Conservation (phyloP, 345 rosid genomes). For the Linum tenue region DNA sequence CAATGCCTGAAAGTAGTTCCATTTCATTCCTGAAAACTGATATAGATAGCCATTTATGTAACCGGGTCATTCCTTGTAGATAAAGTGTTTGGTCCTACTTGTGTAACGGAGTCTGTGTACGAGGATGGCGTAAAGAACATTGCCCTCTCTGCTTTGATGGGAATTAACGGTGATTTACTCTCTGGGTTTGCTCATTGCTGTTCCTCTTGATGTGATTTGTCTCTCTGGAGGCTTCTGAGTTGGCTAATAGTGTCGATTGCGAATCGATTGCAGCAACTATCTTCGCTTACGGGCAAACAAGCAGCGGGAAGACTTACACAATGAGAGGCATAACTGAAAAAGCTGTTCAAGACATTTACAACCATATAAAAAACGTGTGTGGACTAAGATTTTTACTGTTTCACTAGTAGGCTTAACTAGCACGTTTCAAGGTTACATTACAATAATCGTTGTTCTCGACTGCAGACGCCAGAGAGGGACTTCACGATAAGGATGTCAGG, state of each 20-base stretch:
- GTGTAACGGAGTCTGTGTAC: conserved; percentile 69
- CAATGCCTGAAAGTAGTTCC: neutral
- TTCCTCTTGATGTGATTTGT: neutral
- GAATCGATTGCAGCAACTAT: conserved; percentile 62
- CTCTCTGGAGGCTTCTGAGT: neutral
- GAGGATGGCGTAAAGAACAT: conserved; percentile 97
- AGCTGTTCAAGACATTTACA: conserved; percentile 88
- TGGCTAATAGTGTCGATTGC: neutral
- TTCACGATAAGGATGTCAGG: conserved; percentile 91
- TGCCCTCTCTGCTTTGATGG: conserved; percentile 91
- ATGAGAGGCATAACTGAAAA: conserved; percentile 99
- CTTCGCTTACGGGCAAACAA: conserved; percentile 97
- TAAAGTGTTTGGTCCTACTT: conserved; percentile 81
- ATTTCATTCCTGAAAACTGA: neutral
- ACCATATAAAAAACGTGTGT: conserved; percentile 72
- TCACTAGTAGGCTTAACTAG: neutral
- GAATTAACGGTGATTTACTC: conserved; percentile 66
- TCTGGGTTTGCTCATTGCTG: neutral
- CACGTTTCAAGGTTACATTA: neutral
- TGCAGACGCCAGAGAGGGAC: conserved; percentile 93
- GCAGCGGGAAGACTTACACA: conserved; percentile 96
- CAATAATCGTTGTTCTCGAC: neutral
- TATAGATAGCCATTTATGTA: conserved; percentile 10
- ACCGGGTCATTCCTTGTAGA: conserved; percentile 33
- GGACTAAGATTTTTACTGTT: neutral